Evolutionary conservation across 139 green algal genomes (phyloP), one percentile per base, ranked within the genome.

Genomic region (Haematococcus lacustris): DNA sequence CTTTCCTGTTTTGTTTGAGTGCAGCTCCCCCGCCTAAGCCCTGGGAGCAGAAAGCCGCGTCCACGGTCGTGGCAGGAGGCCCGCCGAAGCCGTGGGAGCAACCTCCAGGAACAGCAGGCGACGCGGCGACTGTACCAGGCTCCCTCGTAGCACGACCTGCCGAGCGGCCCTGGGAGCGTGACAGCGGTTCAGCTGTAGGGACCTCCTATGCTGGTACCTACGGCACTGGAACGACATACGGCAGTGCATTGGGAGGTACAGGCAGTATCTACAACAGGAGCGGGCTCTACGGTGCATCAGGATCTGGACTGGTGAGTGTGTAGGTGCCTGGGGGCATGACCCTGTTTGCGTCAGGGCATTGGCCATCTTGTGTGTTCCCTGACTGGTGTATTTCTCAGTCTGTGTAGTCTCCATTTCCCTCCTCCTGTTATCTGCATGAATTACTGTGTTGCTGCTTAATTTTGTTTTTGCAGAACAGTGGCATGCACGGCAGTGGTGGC

Each of bases 31-130:
- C 86, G 3, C 78, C 87, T 34, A 92, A 92, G 66, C 87, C 87
- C 2, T 92, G 87, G 87, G 87, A 91, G 40, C 72, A 71, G 0
- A 68, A 40, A 37, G 77, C 70, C 38, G 57, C 59, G 6, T 17
- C n/a, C 1, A 60, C 51, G 33, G 59, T 71, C 1, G 51, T 39
- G 2, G 64, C 78, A 33, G 51, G 71, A 35, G 77, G 69, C 2
- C 70, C 73, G 1, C 78, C 78, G 4, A 90, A 88, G 67, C 85
- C 82, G 23, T 90, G 85, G 84, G 80, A 87, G 68, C 59, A 76
- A 59, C 51, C 78, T 26, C 39, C 51, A 47, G 34, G 1, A 41
- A 66, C 25, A 28, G 47, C 33, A 38, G 57, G 2, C 9, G 51
- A 47, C 13, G 39, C 30, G 35, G 23, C 3, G 30, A 47, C 41